A percentile compares a stretch with the other conserved stretches of the same genome.
Evolutionary conservation across 345 rosid species (phyloP).

Genomic region (Citrus cavaleriei): DNA sequence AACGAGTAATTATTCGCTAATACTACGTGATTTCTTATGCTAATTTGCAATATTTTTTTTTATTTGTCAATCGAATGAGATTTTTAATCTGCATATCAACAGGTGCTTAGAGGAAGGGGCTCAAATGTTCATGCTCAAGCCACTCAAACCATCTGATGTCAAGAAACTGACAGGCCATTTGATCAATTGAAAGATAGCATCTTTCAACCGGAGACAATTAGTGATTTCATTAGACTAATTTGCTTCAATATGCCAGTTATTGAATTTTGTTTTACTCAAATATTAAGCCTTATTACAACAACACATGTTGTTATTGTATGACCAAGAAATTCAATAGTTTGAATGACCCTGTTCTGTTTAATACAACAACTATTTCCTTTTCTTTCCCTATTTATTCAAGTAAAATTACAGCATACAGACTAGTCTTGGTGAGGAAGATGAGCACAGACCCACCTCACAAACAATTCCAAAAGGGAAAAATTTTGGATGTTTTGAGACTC

Average conservation of each 20-base stretch:
- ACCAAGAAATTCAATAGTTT: background rate
- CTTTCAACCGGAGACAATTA: background rate
- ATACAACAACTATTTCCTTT: background rate
- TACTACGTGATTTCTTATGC: background rate
- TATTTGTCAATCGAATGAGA: background rate
- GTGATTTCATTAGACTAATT: background rate
- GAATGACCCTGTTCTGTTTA: background rate
- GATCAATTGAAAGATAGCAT: constrained; percentile 23
- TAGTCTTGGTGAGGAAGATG: background rate
- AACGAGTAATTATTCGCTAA: constrained; percentile 41
- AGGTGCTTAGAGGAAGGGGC: constrained; percentile 91
- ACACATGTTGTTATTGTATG: background rate
- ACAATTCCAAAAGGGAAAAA: background rate
- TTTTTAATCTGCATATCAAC: background rate
- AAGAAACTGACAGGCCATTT: constrained; percentile 51
- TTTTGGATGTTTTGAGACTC: too few relatives aligned
- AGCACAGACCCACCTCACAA: background rate
- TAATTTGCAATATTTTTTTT: background rate
- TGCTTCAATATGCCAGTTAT: background rate
- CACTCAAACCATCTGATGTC: constrained; percentile 72
- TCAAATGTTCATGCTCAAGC: constrained; percentile 86
- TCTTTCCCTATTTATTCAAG: background rate
- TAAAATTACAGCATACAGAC: background rate
- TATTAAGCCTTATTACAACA: background rate
- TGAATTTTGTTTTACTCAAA: background rate